phyloP scores from a whole-genome alignment of 208 protist genomes.

The Porcisia deanei region DNA sequence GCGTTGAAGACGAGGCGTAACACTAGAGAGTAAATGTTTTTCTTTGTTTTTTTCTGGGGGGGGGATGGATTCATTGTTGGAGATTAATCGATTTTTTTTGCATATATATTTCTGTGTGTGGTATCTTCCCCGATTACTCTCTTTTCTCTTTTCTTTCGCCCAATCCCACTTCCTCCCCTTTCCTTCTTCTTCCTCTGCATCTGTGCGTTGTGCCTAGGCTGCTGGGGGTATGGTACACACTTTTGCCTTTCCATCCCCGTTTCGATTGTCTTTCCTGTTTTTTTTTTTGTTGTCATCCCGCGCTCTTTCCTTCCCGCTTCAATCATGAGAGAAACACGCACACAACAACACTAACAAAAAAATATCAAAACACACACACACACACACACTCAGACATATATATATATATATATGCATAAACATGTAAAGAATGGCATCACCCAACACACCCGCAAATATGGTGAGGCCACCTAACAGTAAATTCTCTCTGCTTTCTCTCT shows the following conservation, averaged over 20 bases:
- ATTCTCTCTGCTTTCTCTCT: neutral
- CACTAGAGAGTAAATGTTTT: neutral
- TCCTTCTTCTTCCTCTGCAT: too few species aligned
- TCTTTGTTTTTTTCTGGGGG: neutral
- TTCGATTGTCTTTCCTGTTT: neutral
- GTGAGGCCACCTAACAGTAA: neutral
- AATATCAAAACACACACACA: neutral
- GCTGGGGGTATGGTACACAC: too few species aligned
- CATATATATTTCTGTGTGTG: neutral
- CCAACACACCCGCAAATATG: too few species aligned
- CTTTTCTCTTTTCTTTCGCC: neutral
- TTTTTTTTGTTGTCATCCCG: neutral
- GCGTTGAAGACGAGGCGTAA: neutral
- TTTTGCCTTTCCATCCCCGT: neutral
- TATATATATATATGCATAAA: neutral
- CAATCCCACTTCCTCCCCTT: too few species aligned
- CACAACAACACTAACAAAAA: neutral
- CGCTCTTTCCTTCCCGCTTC: too few species aligned
- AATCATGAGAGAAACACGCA: neutral
- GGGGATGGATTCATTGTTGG: neutral
- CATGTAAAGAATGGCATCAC: neutral
- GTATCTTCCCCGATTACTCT: neutral
- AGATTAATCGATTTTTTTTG: neutral
- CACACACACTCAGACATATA: neutral
- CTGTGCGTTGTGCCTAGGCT: too few species aligned